Base-by-base conservation (phyloP, 768 basidiomycete genomes). In the Cystofilobasidium ferigula region DNA sequence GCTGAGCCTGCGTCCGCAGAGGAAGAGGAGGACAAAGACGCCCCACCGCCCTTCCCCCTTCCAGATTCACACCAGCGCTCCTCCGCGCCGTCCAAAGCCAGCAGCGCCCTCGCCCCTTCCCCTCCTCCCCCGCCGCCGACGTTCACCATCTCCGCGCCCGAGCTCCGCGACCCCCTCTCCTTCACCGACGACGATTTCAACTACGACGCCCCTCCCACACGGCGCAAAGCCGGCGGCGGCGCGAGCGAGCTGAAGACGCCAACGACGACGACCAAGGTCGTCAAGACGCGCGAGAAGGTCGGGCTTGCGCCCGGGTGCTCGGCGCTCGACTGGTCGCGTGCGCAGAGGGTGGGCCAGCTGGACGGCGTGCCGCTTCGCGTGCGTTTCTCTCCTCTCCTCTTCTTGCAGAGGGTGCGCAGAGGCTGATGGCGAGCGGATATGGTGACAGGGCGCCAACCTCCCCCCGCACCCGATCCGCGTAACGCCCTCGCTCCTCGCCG, bases 291-390 rank as follows among this genome's bases (percentile, higher is more conserved):
- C 26, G 82, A 80, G 35, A 97, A 93, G 77, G 91, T 95, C 0
- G 88, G 85, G 6, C 81, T 99, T 5, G 85, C 88, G 14, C 93
- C 94, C 1, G 95, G 95, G 8, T 87, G 86, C 75, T 87, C 89
- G 69, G 84, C 91, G 13, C 76, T 99, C 34, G 95, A 99, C 76
- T 99, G 94, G 94, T 92, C 90, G 1, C 84, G 81, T 54, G 77
- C 95, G 65, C 92, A 93, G 75, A 78, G 83, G 4, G 89, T 86
- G 7, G 92, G 92, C 1, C 73, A 78, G 62, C 85, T 95, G 79
- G 35, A 68, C 14, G 67, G 61, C 12, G 42, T 26, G 61, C 34
- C 35, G 3, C 76, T 97, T 9, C 78, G 88, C 61, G 90, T 92
- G 71, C 43, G 74, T 69, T 38, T 18, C 36, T 20, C 9, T 26